phyloP scores from a whole-genome alignment of 2,329 filamentous ascomycete genomes.

The Colletotrichum sp. region DNA sequence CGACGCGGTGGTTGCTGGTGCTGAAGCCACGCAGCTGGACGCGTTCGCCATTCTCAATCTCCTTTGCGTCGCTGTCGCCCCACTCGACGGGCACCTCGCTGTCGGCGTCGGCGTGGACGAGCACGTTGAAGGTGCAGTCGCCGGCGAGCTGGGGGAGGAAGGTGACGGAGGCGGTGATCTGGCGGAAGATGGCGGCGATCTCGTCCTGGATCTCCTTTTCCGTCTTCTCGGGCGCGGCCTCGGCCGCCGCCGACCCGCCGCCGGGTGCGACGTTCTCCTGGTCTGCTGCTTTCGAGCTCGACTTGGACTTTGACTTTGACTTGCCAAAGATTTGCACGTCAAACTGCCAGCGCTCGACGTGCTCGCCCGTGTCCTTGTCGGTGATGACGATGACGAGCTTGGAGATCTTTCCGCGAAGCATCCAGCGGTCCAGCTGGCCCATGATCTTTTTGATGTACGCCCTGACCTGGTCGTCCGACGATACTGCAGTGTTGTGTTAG shows the following conservation, averaged over 20 bases:
- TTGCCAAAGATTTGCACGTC: conserved; percentile 63
- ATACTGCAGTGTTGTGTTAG: conserved; percentile 59
- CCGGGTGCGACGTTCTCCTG: conserved; percentile 72
- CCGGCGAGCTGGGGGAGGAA: conserved; percentile 93
- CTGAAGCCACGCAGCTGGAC: conserved; percentile 96
- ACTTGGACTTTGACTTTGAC: conserved; percentile 47
- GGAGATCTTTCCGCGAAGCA: conserved; percentile 95
- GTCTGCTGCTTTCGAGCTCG: conserved; percentile 58
- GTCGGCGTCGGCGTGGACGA: conserved; percentile 97
- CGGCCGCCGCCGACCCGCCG: conserved; percentile 30
- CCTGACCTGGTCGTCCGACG: conserved; percentile 96
- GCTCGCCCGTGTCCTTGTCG: conserved; percentile 94
- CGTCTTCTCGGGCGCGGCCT: conserved; percentile 72
- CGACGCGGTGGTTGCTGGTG: conserved; percentile 91
- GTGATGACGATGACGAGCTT: conserved; percentile 97
- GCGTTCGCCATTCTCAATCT: conserved; percentile 92
- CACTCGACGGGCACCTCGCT: conserved; percentile 97
- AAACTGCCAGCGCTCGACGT: conserved; percentile 98
- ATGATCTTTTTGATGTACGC: conserved; percentile 99
- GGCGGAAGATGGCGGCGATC: conserved; percentile 95
- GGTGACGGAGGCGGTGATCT: conserved; percentile 97
- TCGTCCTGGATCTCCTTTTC: conserved; percentile 94
- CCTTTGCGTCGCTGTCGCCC: conserved; percentile 98
- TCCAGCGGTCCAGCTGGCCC: conserved; percentile 97
- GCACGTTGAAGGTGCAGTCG: conserved; percentile 97